phyloP scores from a whole-genome alignment of 2,329 filamentous ascomycete species.

The Talaromyces sp. region DNA sequence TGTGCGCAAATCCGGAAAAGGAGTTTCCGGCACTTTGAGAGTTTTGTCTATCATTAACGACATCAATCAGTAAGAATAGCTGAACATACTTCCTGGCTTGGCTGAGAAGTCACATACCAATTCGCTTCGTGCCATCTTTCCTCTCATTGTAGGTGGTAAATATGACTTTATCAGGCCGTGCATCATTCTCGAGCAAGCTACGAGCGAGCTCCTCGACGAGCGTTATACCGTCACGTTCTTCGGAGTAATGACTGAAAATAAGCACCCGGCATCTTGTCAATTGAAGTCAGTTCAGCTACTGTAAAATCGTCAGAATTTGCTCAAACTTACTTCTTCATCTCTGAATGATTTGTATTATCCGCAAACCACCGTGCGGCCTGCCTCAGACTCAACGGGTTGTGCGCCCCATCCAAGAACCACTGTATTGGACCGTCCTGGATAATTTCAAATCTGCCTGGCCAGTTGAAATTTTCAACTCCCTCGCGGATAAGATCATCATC shows the following conservation, averaged over 20 bases:
- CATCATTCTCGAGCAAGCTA: conserved; percentile 21
- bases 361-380: conserved; percentile 40
- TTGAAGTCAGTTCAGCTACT: background rate
- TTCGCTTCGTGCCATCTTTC: conserved; percentile 24
- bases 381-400: conserved; percentile 42
- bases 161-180: conserved; percentile 27
- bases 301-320: background rate
- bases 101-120: conserved; percentile 19
- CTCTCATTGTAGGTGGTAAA: conserved; percentile 31
- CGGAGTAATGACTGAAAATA: conserved; percentile 34
- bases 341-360: conserved; percentile 13
- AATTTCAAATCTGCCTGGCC: conserved; percentile 35
- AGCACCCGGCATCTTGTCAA: conserved; percentile 24
- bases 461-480: conserved; percentile 28
- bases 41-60: conserved; percentile 18
- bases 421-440: conserved; percentile 23
- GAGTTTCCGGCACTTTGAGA: conserved; percentile 20
- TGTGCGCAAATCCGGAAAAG: conserved; percentile 22
- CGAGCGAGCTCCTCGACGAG: conserved; percentile 24
- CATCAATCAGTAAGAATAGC: background rate
- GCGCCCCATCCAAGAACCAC: conserved; percentile 46
- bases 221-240: conserved; percentile 26
- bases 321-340: conserved; percentile 4
- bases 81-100: background rate
- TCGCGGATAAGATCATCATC: conserved; percentile 24